phyloP scores from a whole-genome alignment of 2,329 filamentous ascomycete species.

The Dothistroma septosporum region DNA sequence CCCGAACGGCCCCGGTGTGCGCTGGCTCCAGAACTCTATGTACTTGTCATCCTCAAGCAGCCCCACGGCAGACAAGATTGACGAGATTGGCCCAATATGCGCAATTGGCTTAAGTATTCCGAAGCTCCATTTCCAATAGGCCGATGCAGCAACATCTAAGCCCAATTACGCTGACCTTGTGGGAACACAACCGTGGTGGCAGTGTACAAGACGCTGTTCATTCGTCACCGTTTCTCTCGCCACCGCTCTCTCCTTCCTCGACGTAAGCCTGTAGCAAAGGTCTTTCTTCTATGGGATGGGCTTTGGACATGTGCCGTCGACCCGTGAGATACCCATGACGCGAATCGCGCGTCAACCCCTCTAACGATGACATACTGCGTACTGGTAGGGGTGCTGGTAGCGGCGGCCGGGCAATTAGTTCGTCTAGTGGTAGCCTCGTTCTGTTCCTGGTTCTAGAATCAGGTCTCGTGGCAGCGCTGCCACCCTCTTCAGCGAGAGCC shows the following conservation, averaged over 20 bases:
- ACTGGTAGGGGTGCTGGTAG: conserved; percentile 17
- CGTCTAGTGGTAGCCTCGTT: conserved; percentile 16
- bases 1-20: not conserved
- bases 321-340: not conserved
- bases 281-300: conserved; percentile 20
- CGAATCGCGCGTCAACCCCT: conserved; percentile 1
- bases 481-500: conserved; percentile 12
- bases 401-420: conserved; percentile 13
- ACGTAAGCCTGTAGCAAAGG: conserved; percentile 26
- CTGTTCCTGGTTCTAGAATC: not conserved
- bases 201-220: conserved; percentile 1
- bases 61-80: not conserved
- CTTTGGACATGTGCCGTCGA: conserved; percentile 10
- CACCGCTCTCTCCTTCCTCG: conserved; percentile 20
- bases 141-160: not conserved
- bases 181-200: not conserved
- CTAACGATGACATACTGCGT: conserved; percentile 13
- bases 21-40: not conserved
- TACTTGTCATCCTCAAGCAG: not conserved
- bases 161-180: conserved; percentile 1
- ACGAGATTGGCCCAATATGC: not conserved
- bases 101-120: conserved; percentile 4
- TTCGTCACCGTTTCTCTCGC: conserved; percentile 11
- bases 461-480: not conserved
- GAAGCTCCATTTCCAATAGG: conserved; percentile 4